Conservation (phyloP, 306 rosid species). For the Cucumis cinereus region DNA sequence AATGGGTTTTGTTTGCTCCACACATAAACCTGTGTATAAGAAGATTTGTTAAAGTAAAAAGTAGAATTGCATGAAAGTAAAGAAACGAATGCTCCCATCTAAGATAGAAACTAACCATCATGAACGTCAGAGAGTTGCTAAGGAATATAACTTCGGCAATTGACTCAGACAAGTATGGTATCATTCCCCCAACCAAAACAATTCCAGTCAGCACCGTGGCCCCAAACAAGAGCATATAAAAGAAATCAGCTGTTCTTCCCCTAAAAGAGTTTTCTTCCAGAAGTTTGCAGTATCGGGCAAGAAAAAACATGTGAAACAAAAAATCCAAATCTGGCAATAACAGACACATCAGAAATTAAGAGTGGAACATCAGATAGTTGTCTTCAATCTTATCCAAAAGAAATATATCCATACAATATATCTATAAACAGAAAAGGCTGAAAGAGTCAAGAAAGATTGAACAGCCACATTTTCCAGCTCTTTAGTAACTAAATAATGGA, state of each 20-base stretch:
- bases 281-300: slow-evolving; percentile 97
- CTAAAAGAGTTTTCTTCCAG: slow-evolving; percentile 97
- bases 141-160: slow-evolving; percentile 86
- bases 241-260: slow-evolving; percentile 92
- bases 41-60: slow-evolving; percentile 5
- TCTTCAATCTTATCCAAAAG: slow-evolving; percentile 8
- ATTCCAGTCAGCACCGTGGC: slow-evolving; percentile 83
- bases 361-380: neutral
- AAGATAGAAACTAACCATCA: slow-evolving; percentile 54
- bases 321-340: slow-evolving; percentile 76
- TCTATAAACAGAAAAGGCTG: neutral
- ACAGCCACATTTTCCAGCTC: neutral
- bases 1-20: slow-evolving; percentile 99
- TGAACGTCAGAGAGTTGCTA: slow-evolving; percentile 88
- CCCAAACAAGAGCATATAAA: slow-evolving; percentile 88
- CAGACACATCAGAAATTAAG: slow-evolving; percentile 19
- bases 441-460: neutral
- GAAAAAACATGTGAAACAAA: slow-evolving; percentile 97
- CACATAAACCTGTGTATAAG: slow-evolving; percentile 62
- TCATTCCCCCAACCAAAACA: slow-evolving; percentile 88
- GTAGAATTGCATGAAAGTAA: neutral
- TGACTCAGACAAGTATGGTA: slow-evolving; percentile 79
- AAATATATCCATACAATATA: neutral
- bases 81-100: neutral
- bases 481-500: neutral